Evolutionary conservation across 176 grass and related monocot genomes (phyloP), one percentile per base, ranked within the genome.

Genomic region (Elymus sibiricus): DNA sequence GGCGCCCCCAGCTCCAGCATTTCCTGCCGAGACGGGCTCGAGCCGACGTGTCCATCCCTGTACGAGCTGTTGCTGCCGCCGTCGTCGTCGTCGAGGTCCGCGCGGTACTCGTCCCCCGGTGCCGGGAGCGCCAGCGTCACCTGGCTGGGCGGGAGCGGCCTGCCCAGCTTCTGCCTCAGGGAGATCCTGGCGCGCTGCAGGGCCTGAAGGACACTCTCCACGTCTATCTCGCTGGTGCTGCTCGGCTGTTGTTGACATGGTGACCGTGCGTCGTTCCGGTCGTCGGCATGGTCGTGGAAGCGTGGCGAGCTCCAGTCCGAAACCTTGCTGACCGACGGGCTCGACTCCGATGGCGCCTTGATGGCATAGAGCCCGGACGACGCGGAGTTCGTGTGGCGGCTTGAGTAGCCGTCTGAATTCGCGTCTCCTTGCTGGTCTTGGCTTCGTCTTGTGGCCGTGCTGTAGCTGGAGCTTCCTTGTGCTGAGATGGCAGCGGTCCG

Each of bases 151-250:
- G 82, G 87, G 81, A 88, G 75, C 1, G 83, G 89, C 49, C 64
- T 85, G 63, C 77, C 69, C 32, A 96, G 82, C 56, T 75, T 91
- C 73, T 89, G 78, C 17, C 80, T 86, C 32, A 99, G 84, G 1
- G 92, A 94, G 13, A 96, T 88, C 84, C 92, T 92, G 46, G 97
- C 97, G 17, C 59, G 82, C 34, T 84, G 90, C 70, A 99, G 85
- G 8, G 94, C 90, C 84, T 99, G 84, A 26, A 99, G 82, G 32
- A 99, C 90, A 51, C 81, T 62, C 60, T 78, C 91, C 62, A 95
- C 74, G 1, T 83, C 83, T 1, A 74, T 22, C 2, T 58, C 86
- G 46, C 26, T 65, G 44, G 25, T 90, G 62, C 39, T 71, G 46
- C 44, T 73, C 56, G 88, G 51, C 64, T n/a, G n/a, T n/a, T 70